Evolutionary conservation across 495 filamentous ascomycete species (phyloP), one percentile per base, ranked within the genome.

Genomic region (Parachaetomium inaequale): DNA sequence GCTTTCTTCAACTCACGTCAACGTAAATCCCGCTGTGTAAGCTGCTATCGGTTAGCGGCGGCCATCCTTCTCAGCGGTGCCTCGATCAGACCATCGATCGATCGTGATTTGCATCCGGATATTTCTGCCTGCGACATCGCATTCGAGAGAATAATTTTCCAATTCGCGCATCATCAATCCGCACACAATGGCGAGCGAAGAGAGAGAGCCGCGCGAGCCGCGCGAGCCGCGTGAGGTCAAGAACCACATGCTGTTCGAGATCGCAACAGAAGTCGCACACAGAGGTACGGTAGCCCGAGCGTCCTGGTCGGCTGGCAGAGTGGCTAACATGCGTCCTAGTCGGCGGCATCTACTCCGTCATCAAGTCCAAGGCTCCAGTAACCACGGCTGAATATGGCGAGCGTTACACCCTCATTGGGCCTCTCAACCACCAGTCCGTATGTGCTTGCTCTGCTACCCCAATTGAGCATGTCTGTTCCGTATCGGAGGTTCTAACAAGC

Each of bases 311-410:
- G 28, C 34, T 29, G 46, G 23, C 51, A 32, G 32, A 47, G n/a
- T 34, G 36, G 54, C 64, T 68, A 55, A 65, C 66, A 43, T 15
- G 36, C 19, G 25, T 34, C 56, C 38, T 62, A 93, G 94, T 98
- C 59, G 94, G 94, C 70, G 94, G 94, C 64, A 98, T 98, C 77
- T 98, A 98, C 79, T 97, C 93, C 15, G 94, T 98, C 55, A 85
- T 98, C 72, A 98, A 98, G 78, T 98, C 94, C 55, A 98, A 98
- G 75, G 93, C 94, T 21, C 93, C 94, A 10, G 93, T 98, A 52
- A 98, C 94, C 29, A 96, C 94, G 0, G 92, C 92, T 19, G 94
- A 98, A 75, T 98, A 98, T 93, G 95, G 94, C 68, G 91, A 96
- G 59, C 86, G 91, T 60, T 98, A 98, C 77, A 96, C 91, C 43